These are phyloP conservation scores for Pseudofabraea citricarpa DNA, from an alignment of 2,329 filamentous ascomycete genomes.

Conservation along the genomic window DNA sequence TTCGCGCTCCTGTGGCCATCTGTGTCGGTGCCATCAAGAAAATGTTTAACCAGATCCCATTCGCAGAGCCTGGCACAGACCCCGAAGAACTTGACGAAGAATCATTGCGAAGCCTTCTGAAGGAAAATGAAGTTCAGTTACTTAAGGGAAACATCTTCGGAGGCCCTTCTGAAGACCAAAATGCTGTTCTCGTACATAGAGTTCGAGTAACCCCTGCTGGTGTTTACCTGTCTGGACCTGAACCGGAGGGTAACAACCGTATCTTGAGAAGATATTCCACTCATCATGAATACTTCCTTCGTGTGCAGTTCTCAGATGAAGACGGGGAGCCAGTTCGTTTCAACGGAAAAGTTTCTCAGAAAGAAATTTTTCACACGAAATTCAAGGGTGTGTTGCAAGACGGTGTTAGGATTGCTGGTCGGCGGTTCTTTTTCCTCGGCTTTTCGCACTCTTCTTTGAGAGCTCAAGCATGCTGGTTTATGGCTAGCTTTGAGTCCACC, in stretches of 20 bases:
- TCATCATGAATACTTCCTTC: constrained; percentile 58
- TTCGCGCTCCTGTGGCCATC: constrained; percentile 30
- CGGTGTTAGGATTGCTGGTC: constrained; percentile 60
- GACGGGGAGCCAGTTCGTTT: constrained; percentile 59
- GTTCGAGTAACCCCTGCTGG: constrained; percentile 52
- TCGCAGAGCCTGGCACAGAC: constrained; percentile 46
- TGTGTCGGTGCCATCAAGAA: constrained; percentile 49
- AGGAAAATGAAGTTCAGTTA: constrained; percentile 34
- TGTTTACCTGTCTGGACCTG: constrained; percentile 53
- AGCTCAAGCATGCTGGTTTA: constrained; percentile 66
- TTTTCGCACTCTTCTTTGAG: constrained; percentile 78
- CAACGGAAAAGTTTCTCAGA: constrained; percentile 45
- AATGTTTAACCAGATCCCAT: constrained; percentile 48
- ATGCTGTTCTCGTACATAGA: constrained; percentile 20
- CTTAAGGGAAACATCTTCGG: constrained; percentile 18
- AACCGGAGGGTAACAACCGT: constrained; percentile 64
- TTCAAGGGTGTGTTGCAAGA: constrained; percentile 55
- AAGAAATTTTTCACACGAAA: constrained; percentile 47
- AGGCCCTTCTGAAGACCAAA: constrained; percentile 9
- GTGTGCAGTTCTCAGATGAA: constrained; percentile 72
- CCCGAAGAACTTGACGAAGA: constrained; percentile 34
- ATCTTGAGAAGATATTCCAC: constrained; percentile 62
- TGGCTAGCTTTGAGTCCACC: constrained; percentile 39
- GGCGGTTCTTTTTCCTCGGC: constrained; percentile 62
- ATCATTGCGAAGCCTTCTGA: constrained; percentile 36